These are phyloP conservation scores for Stipa capillata DNA, from an alignment of 176 grass and related monocot genomes.

Conservation along the genomic window DNA sequence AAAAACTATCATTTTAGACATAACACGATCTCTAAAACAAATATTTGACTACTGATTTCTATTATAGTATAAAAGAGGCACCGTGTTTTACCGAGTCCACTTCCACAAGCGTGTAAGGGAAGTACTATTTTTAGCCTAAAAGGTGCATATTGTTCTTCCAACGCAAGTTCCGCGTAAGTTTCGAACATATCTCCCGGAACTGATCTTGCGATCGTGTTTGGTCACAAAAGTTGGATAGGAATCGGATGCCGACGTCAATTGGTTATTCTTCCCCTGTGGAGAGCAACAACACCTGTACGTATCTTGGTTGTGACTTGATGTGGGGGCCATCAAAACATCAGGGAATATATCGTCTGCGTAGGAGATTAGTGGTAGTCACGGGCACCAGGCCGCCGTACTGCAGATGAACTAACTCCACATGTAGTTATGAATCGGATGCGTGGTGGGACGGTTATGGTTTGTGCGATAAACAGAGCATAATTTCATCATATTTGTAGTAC, in stretches of 20 bases:
- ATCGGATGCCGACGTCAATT: constrained; percentile 26
- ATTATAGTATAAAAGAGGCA: too few species aligned
- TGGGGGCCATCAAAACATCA: background rate
- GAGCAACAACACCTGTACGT: background rate
- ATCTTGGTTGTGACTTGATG: background rate
- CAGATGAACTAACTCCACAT: background rate
- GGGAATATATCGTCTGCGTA: background rate
- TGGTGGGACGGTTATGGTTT: background rate
- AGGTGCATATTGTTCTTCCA: background rate
- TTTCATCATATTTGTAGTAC: too few species aligned
- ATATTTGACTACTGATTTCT: too few species aligned
- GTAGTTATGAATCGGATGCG: background rate
- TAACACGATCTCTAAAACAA: too few species aligned
- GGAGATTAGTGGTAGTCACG: background rate
- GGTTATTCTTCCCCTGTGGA: background rate
- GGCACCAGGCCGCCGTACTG: constrained; percentile 10
- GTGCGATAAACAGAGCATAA: background rate
- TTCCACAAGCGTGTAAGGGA: background rate
- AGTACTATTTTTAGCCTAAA: background rate
- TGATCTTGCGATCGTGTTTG: constrained; percentile 8
- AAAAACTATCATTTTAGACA: too few species aligned
- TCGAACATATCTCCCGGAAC: background rate
- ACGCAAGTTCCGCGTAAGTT: constrained; percentile 12
- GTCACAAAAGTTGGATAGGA: constrained; percentile 17
- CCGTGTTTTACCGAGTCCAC: constrained; percentile 18